A percentile compares a stretch with the other conserved stretches of the same genome.
Evolutionary conservation across 768 basidiomycete species (phyloP).

Genomic region (Collybia sp.): DNA sequence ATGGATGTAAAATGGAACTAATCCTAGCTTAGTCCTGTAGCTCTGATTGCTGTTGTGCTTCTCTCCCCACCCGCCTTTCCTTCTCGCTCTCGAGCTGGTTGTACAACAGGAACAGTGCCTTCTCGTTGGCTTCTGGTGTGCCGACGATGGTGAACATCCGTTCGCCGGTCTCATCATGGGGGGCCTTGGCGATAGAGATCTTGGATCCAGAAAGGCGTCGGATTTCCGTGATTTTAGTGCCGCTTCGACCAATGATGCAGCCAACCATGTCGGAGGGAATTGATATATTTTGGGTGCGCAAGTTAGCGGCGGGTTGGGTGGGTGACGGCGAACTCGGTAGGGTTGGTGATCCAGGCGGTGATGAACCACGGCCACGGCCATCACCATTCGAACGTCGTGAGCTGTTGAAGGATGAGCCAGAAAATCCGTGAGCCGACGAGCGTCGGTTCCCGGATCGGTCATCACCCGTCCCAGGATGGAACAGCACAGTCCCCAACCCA

Average conservation of each 20-base stretch:
- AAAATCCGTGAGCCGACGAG: slow-evolving; percentile 49
- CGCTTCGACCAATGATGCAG: slow-evolving; percentile 93
- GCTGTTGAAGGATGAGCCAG: slow-evolving; percentile 34
- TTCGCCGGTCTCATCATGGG: slow-evolving; percentile 99
- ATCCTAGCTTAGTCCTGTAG: slow-evolving; percentile 34
- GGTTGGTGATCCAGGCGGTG: slow-evolving; percentile 37
- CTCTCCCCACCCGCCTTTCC: slow-evolving; percentile 85
- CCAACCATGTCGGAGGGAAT: slow-evolving; percentile 99
- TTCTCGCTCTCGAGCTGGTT: slow-evolving; percentile 97
- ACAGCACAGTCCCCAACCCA: slow-evolving; percentile 89
- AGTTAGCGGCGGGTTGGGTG: slow-evolving; percentile 63
- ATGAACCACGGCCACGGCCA: slow-evolving; percentile 41
- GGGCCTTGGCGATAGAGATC: slow-evolving; percentile 95
- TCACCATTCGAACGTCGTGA: slow-evolving; percentile 69
- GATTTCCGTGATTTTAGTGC: slow-evolving; percentile 99
- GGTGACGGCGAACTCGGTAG: slow-evolving; percentile 44
- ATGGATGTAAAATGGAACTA: neutral
- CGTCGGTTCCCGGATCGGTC: slow-evolving; percentile 49
- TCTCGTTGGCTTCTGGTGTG: slow-evolving; percentile 94
- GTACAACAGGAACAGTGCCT: slow-evolving; percentile 95
- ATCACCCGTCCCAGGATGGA: slow-evolving; percentile 88
- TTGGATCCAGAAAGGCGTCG: slow-evolving; percentile 95
- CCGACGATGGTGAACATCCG: slow-evolving; percentile 99
- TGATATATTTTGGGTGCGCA: slow-evolving; percentile 98
- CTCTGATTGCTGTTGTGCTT: slow-evolving; percentile 74